A percentile compares a stretch with the other conserved stretches of the same genome.
Evolutionary conservation across 768 basidiomycete genomes (phyloP).

Genomic region (Lactarius quietus): DNA sequence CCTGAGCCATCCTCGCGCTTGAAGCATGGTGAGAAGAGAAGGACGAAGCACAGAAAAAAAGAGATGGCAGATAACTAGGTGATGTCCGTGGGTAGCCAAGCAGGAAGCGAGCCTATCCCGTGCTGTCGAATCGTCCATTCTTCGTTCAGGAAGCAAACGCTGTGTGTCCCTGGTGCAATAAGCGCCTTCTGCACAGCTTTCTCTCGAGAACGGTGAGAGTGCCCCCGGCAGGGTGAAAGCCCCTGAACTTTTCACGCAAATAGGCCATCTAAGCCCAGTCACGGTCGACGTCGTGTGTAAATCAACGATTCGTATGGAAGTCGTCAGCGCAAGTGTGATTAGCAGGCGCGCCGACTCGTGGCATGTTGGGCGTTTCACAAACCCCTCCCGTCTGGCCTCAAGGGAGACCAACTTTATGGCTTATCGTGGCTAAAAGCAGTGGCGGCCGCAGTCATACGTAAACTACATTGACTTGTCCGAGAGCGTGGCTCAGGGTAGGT

Average conservation of each 20-base stretch:
- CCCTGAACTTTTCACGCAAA: slow-evolving; percentile 8
- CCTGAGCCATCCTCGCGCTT: slow-evolving; percentile 4
- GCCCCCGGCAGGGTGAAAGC: not conserved
- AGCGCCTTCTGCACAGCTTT: slow-evolving; percentile 22
- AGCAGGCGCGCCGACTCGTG: no score
- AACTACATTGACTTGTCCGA: not conserved
- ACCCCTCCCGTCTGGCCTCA: no score
- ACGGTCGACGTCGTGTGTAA: not conserved
- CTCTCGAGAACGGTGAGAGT: not conserved
- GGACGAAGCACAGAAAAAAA: not conserved
- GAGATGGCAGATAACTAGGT: not conserved
- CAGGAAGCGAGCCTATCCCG: slow-evolving; percentile 4
- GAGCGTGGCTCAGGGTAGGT: not conserved
- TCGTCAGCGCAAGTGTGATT: not conserved
- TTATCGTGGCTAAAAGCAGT: no score
- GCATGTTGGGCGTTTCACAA: no score
- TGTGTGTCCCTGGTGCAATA: slow-evolving; percentile 1
- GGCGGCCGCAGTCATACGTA: not conserved
- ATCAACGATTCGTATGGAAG: not conserved
- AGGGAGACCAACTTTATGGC: no score
- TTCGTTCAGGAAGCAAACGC: slow-evolving; percentile 1
- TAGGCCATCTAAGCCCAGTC: not conserved
- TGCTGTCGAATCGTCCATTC: not conserved
- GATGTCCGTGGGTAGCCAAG: slow-evolving; percentile 1
- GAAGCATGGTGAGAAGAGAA: slow-evolving; percentile 14